phyloP scores from a whole-genome alignment of 352 stramenopile genomes.

The Pythium brachiatum region DNA sequence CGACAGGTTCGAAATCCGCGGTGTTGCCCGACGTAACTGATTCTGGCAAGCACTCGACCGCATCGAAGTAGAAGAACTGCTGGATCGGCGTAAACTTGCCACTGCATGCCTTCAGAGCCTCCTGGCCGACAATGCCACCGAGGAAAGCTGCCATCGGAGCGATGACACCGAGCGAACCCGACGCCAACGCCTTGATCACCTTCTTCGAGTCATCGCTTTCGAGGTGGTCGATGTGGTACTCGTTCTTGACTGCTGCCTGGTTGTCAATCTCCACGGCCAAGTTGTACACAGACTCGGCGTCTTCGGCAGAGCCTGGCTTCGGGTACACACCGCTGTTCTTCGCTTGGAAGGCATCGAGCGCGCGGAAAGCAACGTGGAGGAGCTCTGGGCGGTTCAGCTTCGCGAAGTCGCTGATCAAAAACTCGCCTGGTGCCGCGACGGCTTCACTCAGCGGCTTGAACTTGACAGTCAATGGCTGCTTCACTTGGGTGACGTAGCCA shows the following conservation, averaged over 20 bases:
- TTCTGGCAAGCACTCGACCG: slow-evolving; percentile 94
- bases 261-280: slow-evolving; percentile 74
- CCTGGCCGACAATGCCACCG: slow-evolving; percentile 97
- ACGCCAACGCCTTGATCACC: slow-evolving; percentile 76
- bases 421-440: slow-evolving; percentile 89
- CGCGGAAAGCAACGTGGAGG: slow-evolving; percentile 90
- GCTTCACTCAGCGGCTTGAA: slow-evolving; percentile 91
- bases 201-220: slow-evolving; percentile 69
- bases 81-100: slow-evolving; percentile 99
- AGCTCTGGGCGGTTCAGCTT: slow-evolving; percentile 94
- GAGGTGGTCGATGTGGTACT: slow-evolving; percentile 61
- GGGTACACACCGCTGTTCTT: slow-evolving; percentile 79
- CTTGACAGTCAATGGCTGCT: slow-evolving; percentile 91
- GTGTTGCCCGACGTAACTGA: slow-evolving; percentile 39
- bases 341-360: slow-evolving; percentile 81
- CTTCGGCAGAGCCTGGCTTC: slow-evolving; percentile 77
- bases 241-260: slow-evolving; percentile 62
- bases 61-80: slow-evolving; percentile 99
- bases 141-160: slow-evolving; percentile 96
- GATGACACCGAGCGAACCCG: slow-evolving; percentile 89
- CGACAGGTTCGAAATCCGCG: slow-evolving; percentile 60
- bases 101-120: slow-evolving; percentile 98
- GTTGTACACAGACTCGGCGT: slow-evolving; percentile 87
- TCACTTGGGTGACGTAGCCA: slow-evolving; percentile 94
- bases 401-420: slow-evolving; percentile 97